Evolutionary conservation across 768 basidiomycete species (phyloP), one percentile per base, ranked within the genome.

Genomic region (Pulveroboletus sp.): DNA sequence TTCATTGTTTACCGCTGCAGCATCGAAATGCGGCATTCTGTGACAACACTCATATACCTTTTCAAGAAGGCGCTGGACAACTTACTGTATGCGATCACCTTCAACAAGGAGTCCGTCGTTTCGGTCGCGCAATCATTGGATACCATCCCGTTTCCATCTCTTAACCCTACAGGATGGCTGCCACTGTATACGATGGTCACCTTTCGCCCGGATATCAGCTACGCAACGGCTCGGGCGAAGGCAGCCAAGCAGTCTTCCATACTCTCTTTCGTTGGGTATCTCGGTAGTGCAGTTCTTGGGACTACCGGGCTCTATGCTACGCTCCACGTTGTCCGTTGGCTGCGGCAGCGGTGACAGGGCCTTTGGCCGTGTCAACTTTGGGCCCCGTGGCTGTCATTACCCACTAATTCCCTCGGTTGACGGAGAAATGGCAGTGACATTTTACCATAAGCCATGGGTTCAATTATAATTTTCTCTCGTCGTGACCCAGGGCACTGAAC

Each of bases 141-240:
- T 55, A 73, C 66, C 51, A 65, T 74, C 42, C 76, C 85, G 9
- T 90, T 86, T 68, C 79, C 82, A 32, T 66, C 82, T 51, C 65
- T 66, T 52, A 69, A 74, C 52, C 85, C 85, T 39, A 65, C 67
- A 56, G 93, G 90, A 33, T 97, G 94, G 94, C 78, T 93, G 45
- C 89, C 92, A 50, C 76, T 95, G 43, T 99, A 99, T 69, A 91
- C 91, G 31, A 96, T 98, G 94, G 86, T 96, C 57, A 97, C 95
- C 39, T 99, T 99, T 73, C 81, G 95, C 37, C 91, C 93, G 44
- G 95, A 98, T 69, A 82, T 99, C 60, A 86, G 85, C 66, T 99
- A 99, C 65, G 82, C 84, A 49, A 83, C 82, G 43, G 94, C 86
- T 18, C 79, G 80, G 65, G 76, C 73, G 63, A 84, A 82, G 68